Evolutionary conservation across 768 basidiomycete genomes (phyloP).

Genomic region (Mycena polygramma): DNA sequence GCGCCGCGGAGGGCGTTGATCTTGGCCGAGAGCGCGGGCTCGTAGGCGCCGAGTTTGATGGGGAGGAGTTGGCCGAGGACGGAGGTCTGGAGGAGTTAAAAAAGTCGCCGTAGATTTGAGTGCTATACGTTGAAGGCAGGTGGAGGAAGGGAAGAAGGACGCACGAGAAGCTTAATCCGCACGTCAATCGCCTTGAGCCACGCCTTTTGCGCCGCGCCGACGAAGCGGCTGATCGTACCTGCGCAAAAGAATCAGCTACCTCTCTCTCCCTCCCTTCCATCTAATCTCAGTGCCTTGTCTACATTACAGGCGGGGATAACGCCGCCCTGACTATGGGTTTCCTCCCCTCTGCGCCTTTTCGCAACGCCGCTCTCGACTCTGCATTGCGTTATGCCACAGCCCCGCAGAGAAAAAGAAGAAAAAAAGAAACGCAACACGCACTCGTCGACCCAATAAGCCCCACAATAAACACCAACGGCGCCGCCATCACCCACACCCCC

Average conservation of each 20-base stretch:
- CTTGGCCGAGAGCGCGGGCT: slow-evolving; percentile 11
- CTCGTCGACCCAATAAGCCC: slow-evolving; percentile 18
- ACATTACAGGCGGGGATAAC: too few species aligned
- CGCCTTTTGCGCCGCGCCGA: slow-evolving; percentile 20
- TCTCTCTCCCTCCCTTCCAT: too few species aligned
- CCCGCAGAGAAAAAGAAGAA: not conserved
- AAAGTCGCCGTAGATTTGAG: too few species aligned
- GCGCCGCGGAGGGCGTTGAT: slow-evolving; percentile 12
- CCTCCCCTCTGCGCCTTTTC: too few species aligned
- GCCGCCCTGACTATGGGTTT: too few species aligned
- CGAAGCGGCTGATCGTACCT: slow-evolving; percentile 23
- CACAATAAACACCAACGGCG: slow-evolving; percentile 26
- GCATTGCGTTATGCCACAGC: too few species aligned
- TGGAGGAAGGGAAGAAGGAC: too few species aligned
- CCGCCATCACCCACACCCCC: slow-evolving; percentile 26
- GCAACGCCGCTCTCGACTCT: too few species aligned
- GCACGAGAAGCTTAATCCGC: slow-evolving; percentile 32
- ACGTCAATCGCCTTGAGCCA: slow-evolving; percentile 27
- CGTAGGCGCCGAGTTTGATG: slow-evolving; percentile 34
- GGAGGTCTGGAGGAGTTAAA: too few species aligned
- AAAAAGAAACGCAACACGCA: not conserved
- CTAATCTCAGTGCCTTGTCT: too few species aligned
- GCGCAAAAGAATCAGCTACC: too few species aligned
- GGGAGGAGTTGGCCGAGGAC: slow-evolving; percentile 30
- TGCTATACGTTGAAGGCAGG: too few species aligned